Evolutionary conservation across 495 filamentous ascomycete genomes (phyloP).

Genomic region (Ramalina peruviana): DNA sequence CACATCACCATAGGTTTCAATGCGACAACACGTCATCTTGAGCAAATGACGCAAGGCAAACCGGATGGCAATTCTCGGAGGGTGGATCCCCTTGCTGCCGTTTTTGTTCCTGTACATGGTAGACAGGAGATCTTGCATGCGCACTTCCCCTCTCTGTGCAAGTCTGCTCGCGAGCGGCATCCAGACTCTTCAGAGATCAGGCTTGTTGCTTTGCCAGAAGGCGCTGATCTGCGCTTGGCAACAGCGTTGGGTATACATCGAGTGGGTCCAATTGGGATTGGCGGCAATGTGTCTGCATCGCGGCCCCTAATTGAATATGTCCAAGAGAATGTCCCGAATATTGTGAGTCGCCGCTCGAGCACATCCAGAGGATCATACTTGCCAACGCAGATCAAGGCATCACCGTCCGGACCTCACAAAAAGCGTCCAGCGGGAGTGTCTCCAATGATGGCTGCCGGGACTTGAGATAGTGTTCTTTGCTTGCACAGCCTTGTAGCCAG

Average conservation of each 20-base stretch:
- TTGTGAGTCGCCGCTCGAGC: slow-evolving; percentile 24
- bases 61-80: background rate
- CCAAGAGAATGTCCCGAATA: slow-evolving; percentile 27
- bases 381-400: slow-evolving; percentile 7
- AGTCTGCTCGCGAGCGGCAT: slow-evolving; percentile 32
- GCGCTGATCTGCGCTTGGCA: slow-evolving; percentile 35
- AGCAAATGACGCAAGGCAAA: slow-evolving; percentile 22
- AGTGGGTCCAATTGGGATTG: slow-evolving; percentile 40
- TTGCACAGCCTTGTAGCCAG: too few species aligned
- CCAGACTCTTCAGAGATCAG: slow-evolving; percentile 24
- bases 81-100: slow-evolving; percentile 22
- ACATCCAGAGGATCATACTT: slow-evolving; percentile 10
- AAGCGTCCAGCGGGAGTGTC: too few species aligned
- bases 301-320: slow-evolving; percentile 36
- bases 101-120: slow-evolving; percentile 40
- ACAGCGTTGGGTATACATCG: slow-evolving; percentile 40
- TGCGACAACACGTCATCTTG: slow-evolving; percentile 39
- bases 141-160: slow-evolving; percentile 46
- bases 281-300: slow-evolving; percentile 30
- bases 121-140: slow-evolving; percentile 36
- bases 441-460: too few species aligned
- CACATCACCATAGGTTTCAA: slow-evolving; percentile 46
- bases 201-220: slow-evolving; percentile 40
- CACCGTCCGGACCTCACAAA: too few species aligned
- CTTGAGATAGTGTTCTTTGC: too few species aligned